Evolutionary conservation across 1,284 basidiomycete genomes (phyloP).

Genomic region (Pterulicium gracile): DNA sequence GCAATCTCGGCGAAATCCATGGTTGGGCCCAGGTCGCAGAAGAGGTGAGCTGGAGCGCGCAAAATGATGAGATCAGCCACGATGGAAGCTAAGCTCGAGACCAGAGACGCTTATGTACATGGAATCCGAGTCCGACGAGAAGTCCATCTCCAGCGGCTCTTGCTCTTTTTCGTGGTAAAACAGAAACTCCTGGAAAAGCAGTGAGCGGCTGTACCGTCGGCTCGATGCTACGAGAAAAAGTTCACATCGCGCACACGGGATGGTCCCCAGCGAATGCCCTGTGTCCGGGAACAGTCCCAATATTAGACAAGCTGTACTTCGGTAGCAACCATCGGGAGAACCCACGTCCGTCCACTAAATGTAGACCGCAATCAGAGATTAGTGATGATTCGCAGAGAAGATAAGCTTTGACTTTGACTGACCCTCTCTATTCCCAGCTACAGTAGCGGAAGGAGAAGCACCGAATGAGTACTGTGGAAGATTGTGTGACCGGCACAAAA

Average conservation of each 20-base stretch:
- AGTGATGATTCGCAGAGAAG: background rate
- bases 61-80: background rate
- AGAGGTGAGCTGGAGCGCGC: slow-evolving; percentile 15
- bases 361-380: background rate
- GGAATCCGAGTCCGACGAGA: slow-evolving; percentile 35
- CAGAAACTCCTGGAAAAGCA: slow-evolving; percentile 49
- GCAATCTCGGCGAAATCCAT: slow-evolving; percentile 31
- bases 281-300: slow-evolving; percentile 48
- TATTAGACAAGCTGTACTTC: background rate
- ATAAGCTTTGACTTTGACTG: no score
- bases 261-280: slow-evolving; percentile 71
- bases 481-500: no score
- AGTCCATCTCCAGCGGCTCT: slow-evolving; percentile 30
- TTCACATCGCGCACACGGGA: slow-evolving; percentile 66
- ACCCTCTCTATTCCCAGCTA: slow-evolving; percentile 56
- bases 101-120: slow-evolving; percentile 17
- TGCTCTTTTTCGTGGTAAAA: slow-evolving; percentile 60
- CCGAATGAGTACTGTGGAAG: slow-evolving; percentile 1
- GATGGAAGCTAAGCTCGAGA: slow-evolving; percentile 2
- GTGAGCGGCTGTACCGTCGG: slow-evolving; percentile 3
- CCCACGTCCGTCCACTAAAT: slow-evolving; percentile 14
- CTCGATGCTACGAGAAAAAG: slow-evolving; percentile 9
- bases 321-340: background rate
- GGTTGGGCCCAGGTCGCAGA: slow-evolving; percentile 17
- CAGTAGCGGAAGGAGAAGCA: slow-evolving; percentile 3